phyloP scores from a whole-genome alignment of 2,329 filamentous ascomycete species.

The Trichoderma cornu-damae region DNA sequence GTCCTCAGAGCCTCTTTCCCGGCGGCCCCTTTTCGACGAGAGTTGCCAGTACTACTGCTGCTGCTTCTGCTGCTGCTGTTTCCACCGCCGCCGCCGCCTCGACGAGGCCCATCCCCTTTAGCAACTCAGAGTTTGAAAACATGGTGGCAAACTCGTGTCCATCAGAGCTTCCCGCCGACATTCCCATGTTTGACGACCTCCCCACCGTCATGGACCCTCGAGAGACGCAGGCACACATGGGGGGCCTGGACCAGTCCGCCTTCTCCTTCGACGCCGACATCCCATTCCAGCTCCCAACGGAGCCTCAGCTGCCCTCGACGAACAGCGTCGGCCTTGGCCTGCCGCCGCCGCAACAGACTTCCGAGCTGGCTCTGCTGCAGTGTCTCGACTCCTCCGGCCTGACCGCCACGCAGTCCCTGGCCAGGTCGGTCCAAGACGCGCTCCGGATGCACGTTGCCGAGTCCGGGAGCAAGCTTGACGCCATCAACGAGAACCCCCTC shows the following conservation, averaged over 20 bases:
- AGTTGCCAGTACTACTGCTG: background rate
- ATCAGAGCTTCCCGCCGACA: conserved; percentile 42
- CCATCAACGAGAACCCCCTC: conserved; percentile 39
- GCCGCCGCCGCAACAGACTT: conserved; percentile 26
- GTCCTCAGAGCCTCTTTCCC: conserved; percentile 31
- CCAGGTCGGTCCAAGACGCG: conserved; percentile 42
- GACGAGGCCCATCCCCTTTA: conserved; percentile 24
- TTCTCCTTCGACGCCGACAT: conserved; percentile 35
- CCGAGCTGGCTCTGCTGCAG: conserved; percentile 19
- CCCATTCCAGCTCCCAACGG: conserved; percentile 33
- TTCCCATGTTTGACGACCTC: conserved; percentile 33
- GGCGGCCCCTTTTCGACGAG: conserved; percentile 21
- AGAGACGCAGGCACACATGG: conserved; percentile 23
- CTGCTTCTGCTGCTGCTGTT: background rate
- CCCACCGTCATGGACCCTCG: conserved; percentile 27
- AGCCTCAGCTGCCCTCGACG: conserved; percentile 32
- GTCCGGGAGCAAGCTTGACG: conserved; percentile 41
- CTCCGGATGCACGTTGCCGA: conserved; percentile 43
- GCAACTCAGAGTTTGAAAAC: conserved; percentile 28
- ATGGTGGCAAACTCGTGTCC: conserved; percentile 30
- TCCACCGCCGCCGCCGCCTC: conserved; percentile 17
- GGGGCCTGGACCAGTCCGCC: conserved; percentile 33
- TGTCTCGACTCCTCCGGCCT: background rate
- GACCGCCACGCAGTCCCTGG: conserved; percentile 31
- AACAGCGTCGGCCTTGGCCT: conserved; percentile 23